Conservation (phyloP, 2,329 filamentous ascomycete species). For the Chalara sp. region DNA sequence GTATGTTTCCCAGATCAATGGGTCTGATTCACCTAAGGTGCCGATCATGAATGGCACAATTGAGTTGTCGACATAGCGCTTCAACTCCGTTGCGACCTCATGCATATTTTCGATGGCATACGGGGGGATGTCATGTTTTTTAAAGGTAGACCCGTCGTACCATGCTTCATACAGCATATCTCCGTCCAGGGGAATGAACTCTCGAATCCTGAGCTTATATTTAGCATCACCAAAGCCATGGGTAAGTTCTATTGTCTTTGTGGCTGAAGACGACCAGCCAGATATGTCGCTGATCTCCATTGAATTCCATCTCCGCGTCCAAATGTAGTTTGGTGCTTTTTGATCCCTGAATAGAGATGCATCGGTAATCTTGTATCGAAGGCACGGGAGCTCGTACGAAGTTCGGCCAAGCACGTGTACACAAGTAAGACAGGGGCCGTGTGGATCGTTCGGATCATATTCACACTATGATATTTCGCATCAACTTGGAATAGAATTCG, state of each 20-base stretch:
- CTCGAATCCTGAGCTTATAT: constrained; percentile 17
- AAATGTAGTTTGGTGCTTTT: not conserved
- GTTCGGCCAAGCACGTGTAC: not conserved
- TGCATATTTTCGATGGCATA: constrained; percentile 6
- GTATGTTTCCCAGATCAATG: constrained; percentile 3
- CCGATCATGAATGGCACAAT: not conserved
- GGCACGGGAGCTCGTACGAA: not conserved
- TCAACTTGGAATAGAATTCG: too few relatives aligned
- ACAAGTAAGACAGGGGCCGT: not conserved
- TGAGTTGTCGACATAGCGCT: not conserved
- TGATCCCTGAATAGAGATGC: not conserved
- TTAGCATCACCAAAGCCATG: constrained; percentile 13
- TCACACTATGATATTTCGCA: not conserved
- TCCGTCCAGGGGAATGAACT: constrained; percentile 20
- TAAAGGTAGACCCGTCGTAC: constrained; percentile 11
- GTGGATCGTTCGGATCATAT: not conserved
- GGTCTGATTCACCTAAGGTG: not conserved
- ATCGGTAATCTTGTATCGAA: not conserved
- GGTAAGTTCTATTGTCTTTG: constrained; percentile 15
- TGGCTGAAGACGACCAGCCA: constrained; percentile 17
- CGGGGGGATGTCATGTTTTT: not conserved
- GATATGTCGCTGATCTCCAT: constrained; percentile 23
- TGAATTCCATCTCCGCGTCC: constrained; percentile 15
- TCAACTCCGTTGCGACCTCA: not conserved
- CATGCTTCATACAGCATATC: constrained; percentile 16